Evolutionary conservation across 129 eudicot species (phyloP).

Genomic region (Flaveria bidentis): DNA sequence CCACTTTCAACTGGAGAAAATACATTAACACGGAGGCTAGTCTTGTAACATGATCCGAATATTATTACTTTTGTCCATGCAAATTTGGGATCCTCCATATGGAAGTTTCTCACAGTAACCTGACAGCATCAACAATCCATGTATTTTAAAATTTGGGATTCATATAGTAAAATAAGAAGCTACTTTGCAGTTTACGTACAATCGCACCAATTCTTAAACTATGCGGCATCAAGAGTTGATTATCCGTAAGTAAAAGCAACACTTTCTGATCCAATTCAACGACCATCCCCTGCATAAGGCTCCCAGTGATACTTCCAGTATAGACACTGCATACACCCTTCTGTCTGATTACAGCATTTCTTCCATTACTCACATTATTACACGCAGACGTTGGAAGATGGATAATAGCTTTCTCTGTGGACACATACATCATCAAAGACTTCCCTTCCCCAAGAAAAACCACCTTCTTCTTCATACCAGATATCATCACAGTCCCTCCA

Average conservation of each 20-base stretch:
- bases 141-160: conserved; percentile 8
- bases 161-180: neutral
- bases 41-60: conserved; percentile 81
- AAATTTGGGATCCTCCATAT: conserved; percentile 67
- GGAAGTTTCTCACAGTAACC: conserved; percentile 81
- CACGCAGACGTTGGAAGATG: conserved; percentile 33
- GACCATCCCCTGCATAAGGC: conserved; percentile 77
- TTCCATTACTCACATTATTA: conserved; percentile 25
- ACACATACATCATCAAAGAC: conserved; percentile 65
- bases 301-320: conserved; percentile 66
- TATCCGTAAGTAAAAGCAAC: conserved; percentile 67
- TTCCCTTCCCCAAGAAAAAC: conserved; percentile 66
- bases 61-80: conserved; percentile 65
- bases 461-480: conserved; percentile 76
- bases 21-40: conserved; percentile 60
- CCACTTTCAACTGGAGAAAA: conserved; percentile 80
- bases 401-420: conserved; percentile 47
- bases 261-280: conserved; percentile 75
- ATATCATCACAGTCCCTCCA: conserved; percentile 43
- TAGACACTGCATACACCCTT: conserved; percentile 55
- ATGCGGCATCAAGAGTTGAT: conserved; percentile 55
- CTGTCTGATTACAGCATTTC: conserved; percentile 9
- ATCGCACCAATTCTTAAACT: conserved; percentile 84
- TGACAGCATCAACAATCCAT: conserved; percentile 29
- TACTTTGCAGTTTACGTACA: conserved; percentile 60